Base-by-base conservation (phyloP, 331 rosid genomes). In the Stylosanthes scabra region DNA sequence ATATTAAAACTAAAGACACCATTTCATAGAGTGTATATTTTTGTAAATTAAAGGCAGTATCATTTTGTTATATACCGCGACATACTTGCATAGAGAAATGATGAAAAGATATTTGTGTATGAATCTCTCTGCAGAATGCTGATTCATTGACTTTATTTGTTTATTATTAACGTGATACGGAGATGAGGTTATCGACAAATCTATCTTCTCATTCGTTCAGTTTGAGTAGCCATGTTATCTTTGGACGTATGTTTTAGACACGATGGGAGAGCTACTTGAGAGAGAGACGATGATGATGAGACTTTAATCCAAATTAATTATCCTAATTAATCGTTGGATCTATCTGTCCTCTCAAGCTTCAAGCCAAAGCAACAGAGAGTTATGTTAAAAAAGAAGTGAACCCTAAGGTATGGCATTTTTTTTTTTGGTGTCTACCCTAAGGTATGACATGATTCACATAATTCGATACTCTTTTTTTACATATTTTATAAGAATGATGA, bases 341-440 rank as follows among this genome's bases (percentile, higher is more conserved):
- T 75, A 86, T 60, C 86, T 64, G 60, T 75, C 79, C 69, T 76
- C 74, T 8, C 64, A 59, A 59, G 77, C 90, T 86, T 86, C 72
- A 65, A 76, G 51, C 58, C 72, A 73, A 83, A 86, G 90, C 84
- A 76, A 79, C 55, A 20, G 1, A 20, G 47, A 59, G 27, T 42
- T 68, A 11, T 47, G 51, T 58, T 59, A 55, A 71, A 78, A 74
- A 73, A 80, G 66, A 81, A 83, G 83, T 81, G 88, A 16, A 47
- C 60, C 40, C 59, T 73, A 83, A 75, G 82, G 37, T 56, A 71
- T 63, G 58, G 42, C 72, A 72, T 63, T n/a, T n/a, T n/a, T n/a
- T n/a, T n/a, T n/a, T n/a, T n/a, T n/a, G n/a, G n/a, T n/a, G n/a
- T n/a, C n/a, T n/a, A 47, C 60, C 40, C 59, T 73, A 83, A 75